Evolutionary conservation across 2,329 filamentous ascomycete genomes (phyloP).

Genomic region (Colletotrichum costaricense): DNA sequence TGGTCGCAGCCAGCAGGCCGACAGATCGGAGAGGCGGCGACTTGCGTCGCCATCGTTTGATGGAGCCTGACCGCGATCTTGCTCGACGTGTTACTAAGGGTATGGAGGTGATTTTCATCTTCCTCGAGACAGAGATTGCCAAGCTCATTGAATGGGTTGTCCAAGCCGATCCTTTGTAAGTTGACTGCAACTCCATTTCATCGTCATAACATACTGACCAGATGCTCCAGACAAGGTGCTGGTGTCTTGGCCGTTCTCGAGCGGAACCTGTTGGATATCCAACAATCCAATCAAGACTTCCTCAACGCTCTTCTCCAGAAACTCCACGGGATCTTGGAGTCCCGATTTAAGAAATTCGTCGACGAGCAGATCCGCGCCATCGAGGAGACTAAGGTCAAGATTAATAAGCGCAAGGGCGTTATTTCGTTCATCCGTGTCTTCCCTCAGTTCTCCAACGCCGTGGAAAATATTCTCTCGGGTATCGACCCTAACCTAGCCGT

Average conservation of each 20-base stretch:
- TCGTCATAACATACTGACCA: conserved; percentile 9
- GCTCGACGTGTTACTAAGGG: conserved; percentile 86
- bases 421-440: conserved; percentile 96
- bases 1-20: conserved; percentile 74
- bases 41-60: conserved; percentile 78
- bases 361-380: conserved; percentile 96
- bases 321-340: conserved; percentile 78
- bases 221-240: conserved; percentile 78
- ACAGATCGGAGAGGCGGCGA: conserved; percentile 78
- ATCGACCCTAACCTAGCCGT: conserved; percentile 70
- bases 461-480: conserved; percentile 84
- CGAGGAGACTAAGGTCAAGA: conserved; percentile 98
- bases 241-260: conserved; percentile 87
- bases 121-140: conserved; percentile 82
- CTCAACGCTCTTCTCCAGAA: conserved; percentile 83
- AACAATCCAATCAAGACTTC: conserved; percentile 94
- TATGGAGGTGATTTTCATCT: conserved; percentile 90
- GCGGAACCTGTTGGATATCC: conserved; percentile 80
- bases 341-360: conserved; percentile 87
- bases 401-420: conserved; percentile 97
- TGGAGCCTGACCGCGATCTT: conserved; percentile 89
- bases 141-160: conserved; percentile 87
- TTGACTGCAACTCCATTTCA: conserved; percentile 38
- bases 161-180: conserved; percentile 83
- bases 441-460: conserved; percentile 82